Evolutionary conservation across 1,284 basidiomycete species (phyloP), one percentile per base, ranked within the genome.

Genomic region (Serendipita sp.): DNA sequence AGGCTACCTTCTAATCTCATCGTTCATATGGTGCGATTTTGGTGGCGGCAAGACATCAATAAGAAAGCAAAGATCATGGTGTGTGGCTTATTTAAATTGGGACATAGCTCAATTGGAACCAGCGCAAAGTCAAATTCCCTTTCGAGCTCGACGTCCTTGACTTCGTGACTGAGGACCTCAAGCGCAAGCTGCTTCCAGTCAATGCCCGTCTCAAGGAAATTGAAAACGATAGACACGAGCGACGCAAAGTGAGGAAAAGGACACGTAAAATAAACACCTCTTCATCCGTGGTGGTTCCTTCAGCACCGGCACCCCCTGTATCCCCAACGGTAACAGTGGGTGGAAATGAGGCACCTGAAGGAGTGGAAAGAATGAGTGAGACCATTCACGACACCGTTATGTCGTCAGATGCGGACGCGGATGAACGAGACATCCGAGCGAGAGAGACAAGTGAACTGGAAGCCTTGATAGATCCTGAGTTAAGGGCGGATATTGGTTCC

Each of bases 101-200:
- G 13, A 17, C 26, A 13, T 42, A 34, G 17, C 17, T n/a, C 15
- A 30, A 29, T 2, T 42, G 17, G 60, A 30, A 64, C 32, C 68
- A 89, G 91, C 85, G 93, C 64, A 91, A 89, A 77, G 94, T 98
- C 67, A 96, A 94, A 74, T 98, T 96, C 74, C 87, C 88, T 1
- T 80, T 82, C 50, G 85, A 95, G 69, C 85, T 94, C 53, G 94
- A 99, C 69, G 88, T 87, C 0, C 74, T 89, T 30, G 92, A 95
- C 55, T 78, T 97, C 45, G 82, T 82, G 49, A 89, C 90, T 0
- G 86, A 90, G 47, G 91, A 91, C 35, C 78, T 97, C 12, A 84
- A 84, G 66, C 76, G 75, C 13, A 88, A 86, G 71, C 71, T 94
- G 35, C 74, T 79, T 1, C 88, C 91, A 3, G 80, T 88, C 58